phyloP scores from a whole-genome alignment of 495 filamentous ascomycete genomes.

The Penicillium cinerascens region DNA sequence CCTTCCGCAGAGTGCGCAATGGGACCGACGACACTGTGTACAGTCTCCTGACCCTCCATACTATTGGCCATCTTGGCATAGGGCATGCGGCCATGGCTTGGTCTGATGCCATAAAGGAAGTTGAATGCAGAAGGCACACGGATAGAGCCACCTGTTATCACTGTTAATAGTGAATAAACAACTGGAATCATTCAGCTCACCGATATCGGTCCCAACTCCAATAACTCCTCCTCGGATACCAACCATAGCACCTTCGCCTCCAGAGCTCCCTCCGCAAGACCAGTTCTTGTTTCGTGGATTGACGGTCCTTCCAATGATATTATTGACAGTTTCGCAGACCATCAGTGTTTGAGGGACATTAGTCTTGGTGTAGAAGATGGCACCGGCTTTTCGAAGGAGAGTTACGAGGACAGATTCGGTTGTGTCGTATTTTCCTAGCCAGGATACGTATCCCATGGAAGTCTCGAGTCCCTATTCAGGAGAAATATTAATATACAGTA shows the following conservation, averaged over 20 bases:
- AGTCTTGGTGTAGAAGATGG: conserved; percentile 42
- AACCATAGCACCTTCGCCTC: conserved; percentile 39
- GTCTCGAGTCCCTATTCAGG: conserved; percentile 22
- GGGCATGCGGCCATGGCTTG: conserved; percentile 41
- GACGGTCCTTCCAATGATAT: conserved; percentile 37
- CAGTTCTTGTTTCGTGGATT: conserved; percentile 36
- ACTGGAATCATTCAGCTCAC: background rate
- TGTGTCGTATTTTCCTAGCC: conserved; percentile 7
- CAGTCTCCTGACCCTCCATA: conserved; percentile 33
- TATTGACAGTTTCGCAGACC: conserved; percentile 37
- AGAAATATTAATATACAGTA: background rate
- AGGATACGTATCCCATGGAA: conserved; percentile 14
- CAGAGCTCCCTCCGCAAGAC: conserved; percentile 40
- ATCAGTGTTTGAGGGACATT: conserved; percentile 40
- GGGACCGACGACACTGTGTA: conserved; percentile 38
- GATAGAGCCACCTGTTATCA: conserved; percentile 40
- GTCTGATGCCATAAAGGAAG: conserved; percentile 42
- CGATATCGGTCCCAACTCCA: conserved; percentile 41
- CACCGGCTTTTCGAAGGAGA: conserved; percentile 21
- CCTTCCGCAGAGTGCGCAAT: conserved; percentile 35
- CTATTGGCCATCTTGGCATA: conserved; percentile 29
- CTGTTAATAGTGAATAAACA: background rate
- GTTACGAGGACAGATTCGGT: conserved; percentile 10
- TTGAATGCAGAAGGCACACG: conserved; percentile 50
- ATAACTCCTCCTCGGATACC: conserved; percentile 33